phyloP scores from a whole-genome alignment of 768 basidiomycete genomes.

The Russula brevipes region DNA sequence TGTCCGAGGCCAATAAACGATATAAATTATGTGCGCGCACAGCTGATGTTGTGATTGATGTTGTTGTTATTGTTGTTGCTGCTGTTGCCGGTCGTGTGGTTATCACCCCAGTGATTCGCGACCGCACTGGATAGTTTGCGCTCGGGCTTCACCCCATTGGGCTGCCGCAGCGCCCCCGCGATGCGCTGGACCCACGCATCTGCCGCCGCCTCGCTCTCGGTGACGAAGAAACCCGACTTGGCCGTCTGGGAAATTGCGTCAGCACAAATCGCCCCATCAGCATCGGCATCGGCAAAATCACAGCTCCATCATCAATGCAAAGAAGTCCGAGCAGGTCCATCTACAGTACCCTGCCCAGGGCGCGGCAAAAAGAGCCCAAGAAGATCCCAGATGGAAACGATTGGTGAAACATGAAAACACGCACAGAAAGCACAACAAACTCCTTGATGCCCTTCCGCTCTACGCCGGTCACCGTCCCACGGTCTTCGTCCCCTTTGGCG shows the following conservation, averaged over 20 bases:
- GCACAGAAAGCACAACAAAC: slow-evolving; percentile 57
- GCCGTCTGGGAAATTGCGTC: slow-evolving; percentile 9
- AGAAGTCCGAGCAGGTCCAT: neutral
- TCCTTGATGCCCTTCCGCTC: slow-evolving; percentile 52
- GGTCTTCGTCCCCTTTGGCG: slow-evolving; percentile 26
- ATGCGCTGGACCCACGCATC: slow-evolving; percentile 22
- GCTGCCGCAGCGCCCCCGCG: slow-evolving; percentile 13
- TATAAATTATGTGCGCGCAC: slow-evolving; percentile 22
- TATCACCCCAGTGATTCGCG: neutral
- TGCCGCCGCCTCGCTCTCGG: slow-evolving; percentile 14
- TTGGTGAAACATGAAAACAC: slow-evolving; percentile 25
- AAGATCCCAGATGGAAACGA: too few relatives aligned
- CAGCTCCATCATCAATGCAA: neutral
- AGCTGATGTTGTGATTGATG: slow-evolving; percentile 11
- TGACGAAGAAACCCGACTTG: slow-evolving; percentile 25
- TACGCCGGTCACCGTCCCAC: slow-evolving; percentile 42
- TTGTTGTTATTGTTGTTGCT: neutral
- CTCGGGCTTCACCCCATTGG: slow-evolving; percentile 7
- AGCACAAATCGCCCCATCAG: neutral
- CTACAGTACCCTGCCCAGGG: too few relatives aligned
- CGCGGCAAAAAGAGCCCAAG: too few relatives aligned
- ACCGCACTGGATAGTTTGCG: neutral
- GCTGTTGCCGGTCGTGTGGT: neutral
- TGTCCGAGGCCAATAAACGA: neutral
- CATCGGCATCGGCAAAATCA: too few relatives aligned